A percentile compares a stretch with the other conserved stretches of the same genome.
Conservation (phyloP, 352 stramenopile genomes). For the Globisporangium spinosum region DNA sequence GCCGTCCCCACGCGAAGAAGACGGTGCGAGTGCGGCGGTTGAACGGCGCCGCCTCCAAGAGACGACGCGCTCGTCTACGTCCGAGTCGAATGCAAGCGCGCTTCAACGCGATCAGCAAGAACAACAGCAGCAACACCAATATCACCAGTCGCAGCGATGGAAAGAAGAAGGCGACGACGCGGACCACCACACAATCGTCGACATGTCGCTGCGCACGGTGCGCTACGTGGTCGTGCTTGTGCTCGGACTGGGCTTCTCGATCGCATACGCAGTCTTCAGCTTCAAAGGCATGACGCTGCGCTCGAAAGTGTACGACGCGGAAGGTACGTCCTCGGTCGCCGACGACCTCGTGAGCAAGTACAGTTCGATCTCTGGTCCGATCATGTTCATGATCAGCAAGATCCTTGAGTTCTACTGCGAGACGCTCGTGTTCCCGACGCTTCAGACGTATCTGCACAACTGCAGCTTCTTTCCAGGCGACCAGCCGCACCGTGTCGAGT, state of each 20-base stretch:
- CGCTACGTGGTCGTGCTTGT: conserved; percentile 21
- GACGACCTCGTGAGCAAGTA: conserved; percentile 17
- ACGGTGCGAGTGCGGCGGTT: not conserved
- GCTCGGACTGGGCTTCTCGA: conserved; percentile 17
- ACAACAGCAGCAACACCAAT: not conserved
- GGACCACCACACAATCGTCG: conserved; percentile 23
- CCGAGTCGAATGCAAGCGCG: conserved; percentile 8
- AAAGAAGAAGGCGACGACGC: conserved; percentile 16
- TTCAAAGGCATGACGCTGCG: conserved; percentile 17
- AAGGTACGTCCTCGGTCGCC: conserved; percentile 15
- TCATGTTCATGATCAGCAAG: conserved; percentile 21
- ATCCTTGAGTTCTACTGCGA: conserved; percentile 23
- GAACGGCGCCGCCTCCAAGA: not conserved
- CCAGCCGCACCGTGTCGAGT: conserved; percentile 23
- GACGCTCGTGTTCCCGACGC: conserved; percentile 24
- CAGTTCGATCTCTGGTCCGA: conserved; percentile 17
- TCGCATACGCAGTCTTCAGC: conserved; percentile 19
- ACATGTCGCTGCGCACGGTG: conserved; percentile 23
- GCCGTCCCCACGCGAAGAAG: not conserved
- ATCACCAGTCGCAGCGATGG: not conserved
- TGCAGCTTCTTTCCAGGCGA: conserved; percentile 26
- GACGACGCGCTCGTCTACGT: conserved; percentile 8
- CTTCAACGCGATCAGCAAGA: too few species aligned
- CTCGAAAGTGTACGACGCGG: conserved; percentile 10
- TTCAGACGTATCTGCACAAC: conserved; percentile 24